These are phyloP conservation scores for Ocimum tenuiflorum DNA, from an alignment of 257 asterid species.

Conservation along the genomic window DNA sequence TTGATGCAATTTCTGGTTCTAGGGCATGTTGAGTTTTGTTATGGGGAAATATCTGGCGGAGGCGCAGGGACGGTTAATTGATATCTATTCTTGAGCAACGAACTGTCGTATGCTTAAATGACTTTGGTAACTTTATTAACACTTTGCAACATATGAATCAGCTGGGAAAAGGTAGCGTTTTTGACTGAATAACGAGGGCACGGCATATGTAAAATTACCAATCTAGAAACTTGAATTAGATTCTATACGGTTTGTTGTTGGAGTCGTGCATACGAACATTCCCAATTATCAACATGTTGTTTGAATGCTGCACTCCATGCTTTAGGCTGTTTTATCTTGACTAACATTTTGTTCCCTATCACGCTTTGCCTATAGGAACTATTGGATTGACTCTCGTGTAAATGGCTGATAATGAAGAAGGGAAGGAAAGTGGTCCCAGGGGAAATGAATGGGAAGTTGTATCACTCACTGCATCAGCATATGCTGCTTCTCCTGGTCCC, in stretches of 20 bases:
- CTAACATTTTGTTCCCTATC: neutral
- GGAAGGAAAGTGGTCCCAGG: constrained; percentile 43
- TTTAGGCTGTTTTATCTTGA: neutral
- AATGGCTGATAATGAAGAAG: constrained; percentile 57
- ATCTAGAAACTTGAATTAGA: neutral
- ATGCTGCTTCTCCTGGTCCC: constrained; percentile 71
- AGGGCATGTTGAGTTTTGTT: neutral
- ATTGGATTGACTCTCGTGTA: constrained; percentile 3
- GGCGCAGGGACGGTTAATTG: too few species aligned
- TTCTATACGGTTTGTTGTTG: neutral
- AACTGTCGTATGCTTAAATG: neutral
- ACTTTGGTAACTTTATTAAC: neutral
- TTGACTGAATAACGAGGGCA: neutral
- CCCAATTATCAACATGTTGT: too few species aligned
- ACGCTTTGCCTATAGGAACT: neutral
- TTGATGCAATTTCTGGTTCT: neutral
- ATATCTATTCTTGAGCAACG: neutral
- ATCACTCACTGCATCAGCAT: constrained; percentile 70
- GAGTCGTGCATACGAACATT: neutral
- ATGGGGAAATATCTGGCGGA: too few species aligned
- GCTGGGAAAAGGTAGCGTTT: neutral
- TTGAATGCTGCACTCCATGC: neutral
- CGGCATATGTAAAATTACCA: neutral
- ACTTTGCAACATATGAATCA: neutral
- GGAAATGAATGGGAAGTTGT: constrained; percentile 94